A percentile compares a stretch with the other conserved stretches of the same genome.
These are phyloP conservation scores for grape (Vitis vinifera) DNA, from an alignment of 164 flowering plant species.

Conservation along the genomic window ASM3070453v1 NC_081821.1:4169001-4169500, in stretches of 20 bases:
- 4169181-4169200: conserved; percentile 51
- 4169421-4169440: conserved; percentile 93
- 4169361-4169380: conserved; percentile 62
- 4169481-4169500: neutral
- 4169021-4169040: conserved; percentile 11
- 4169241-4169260: conserved; percentile 33
- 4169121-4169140: neutral
- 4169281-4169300: conserved; percentile 4
- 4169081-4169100: conserved; percentile 14
- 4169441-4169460: conserved; percentile 76
- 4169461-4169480: neutral
- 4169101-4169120: conserved; percentile 3
- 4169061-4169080: conserved; percentile 12
- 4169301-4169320: conserved; percentile 10
- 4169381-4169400: conserved; percentile 93
- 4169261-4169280: conserved; percentile 14
- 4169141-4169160: conserved; percentile 10
- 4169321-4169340: conserved; percentile 30
- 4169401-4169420: conserved; percentile 76
- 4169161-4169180: conserved; percentile 40
- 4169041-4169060: conserved; percentile 11
- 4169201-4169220: conserved; percentile 62
- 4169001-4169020: conserved; percentile 25
- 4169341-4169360: conserved; percentile 65
- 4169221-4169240: conserved; percentile 45